Percentiles rank a stretch among this genome's conserved stretches.
phyloP scores from a whole-genome alignment of 2,329 filamentous ascomycete species.

The Alternaria ethzedia region DNA sequence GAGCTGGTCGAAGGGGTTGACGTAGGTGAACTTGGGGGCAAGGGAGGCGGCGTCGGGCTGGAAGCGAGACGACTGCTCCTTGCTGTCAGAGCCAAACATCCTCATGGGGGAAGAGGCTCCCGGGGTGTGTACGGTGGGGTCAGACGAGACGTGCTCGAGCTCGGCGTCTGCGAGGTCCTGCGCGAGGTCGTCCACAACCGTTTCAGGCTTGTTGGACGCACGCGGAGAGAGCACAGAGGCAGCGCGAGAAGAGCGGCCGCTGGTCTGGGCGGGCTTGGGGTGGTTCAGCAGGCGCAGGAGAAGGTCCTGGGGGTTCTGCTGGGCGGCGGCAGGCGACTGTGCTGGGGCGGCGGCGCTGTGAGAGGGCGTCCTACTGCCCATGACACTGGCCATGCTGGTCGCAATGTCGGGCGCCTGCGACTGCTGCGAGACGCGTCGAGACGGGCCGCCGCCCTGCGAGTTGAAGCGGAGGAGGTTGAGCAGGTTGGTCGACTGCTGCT shows the following conservation, averaged over 20 bases:
- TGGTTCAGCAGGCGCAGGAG: constrained; percentile 85
- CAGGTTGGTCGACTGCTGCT: constrained; percentile 60
- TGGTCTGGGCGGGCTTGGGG: constrained; percentile 59
- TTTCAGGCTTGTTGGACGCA: constrained; percentile 48
- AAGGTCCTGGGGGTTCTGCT: constrained; percentile 74
- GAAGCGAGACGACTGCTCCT: constrained; percentile 43
- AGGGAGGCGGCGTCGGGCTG: constrained; percentile 36
- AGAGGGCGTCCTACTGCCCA: constrained; percentile 52
- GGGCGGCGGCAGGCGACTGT: constrained; percentile 54
- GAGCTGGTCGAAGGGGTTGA: constrained; percentile 75
- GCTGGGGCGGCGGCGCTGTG: constrained; percentile 40
- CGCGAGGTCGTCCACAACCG: constrained; percentile 52
- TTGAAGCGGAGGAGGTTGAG: constrained; percentile 72
- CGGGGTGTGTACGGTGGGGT: constrained; percentile 31
- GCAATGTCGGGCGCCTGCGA: constrained; percentile 56
- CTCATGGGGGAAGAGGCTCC: constrained; percentile 40
- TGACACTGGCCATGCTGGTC: constrained; percentile 62
- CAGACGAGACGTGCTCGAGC: constrained; percentile 47
- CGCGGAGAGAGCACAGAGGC: constrained; percentile 37
- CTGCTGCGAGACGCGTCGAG: constrained; percentile 44
- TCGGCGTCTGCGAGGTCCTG: constrained; percentile 55
- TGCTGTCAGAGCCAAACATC: constrained; percentile 51
- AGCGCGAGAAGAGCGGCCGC: constrained; percentile 33
- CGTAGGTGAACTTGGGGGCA: constrained; percentile 68
- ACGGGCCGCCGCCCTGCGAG: constrained; percentile 51